A percentile compares a stretch with the other conserved stretches of the same genome.
Conservation (phyloP, 2,329 filamentous ascomycete species). For the Hawksworthiomyces lignivorus region DNA sequence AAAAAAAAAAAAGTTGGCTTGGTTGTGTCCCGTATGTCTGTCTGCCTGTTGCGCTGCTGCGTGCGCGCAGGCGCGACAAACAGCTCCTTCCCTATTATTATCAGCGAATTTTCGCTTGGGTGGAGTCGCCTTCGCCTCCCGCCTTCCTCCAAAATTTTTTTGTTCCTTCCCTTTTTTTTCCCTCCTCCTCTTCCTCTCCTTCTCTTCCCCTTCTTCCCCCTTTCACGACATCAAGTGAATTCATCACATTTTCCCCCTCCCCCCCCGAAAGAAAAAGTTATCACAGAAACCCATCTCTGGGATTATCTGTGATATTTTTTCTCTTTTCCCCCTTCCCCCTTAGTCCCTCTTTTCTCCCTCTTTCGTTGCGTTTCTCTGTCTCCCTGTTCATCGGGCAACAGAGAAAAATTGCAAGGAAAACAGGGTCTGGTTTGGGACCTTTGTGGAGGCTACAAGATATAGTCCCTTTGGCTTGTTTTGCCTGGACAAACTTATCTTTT, state of each 20-base stretch:
- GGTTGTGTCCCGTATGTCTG: too few species aligned
- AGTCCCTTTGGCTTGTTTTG: too few species aligned
- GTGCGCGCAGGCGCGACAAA: slow-evolving; percentile 5
- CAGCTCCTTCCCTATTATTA: background rate
- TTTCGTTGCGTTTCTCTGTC: slow-evolving; percentile 2
- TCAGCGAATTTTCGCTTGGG: slow-evolving; percentile 8
- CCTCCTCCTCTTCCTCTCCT: background rate
- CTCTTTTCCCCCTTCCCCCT: background rate
- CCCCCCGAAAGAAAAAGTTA: slow-evolving; percentile 8
- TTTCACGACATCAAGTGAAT: slow-evolving; percentile 13
- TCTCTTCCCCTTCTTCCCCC: slow-evolving; percentile 6
- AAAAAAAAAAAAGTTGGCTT: too few species aligned
- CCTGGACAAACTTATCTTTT: too few species aligned
- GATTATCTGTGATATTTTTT: slow-evolving; percentile 14
- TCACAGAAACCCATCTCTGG: slow-evolving; percentile 11
- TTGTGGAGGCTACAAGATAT: too few species aligned
- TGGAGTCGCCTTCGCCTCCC: slow-evolving; percentile 10
- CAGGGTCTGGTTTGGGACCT: background rate
- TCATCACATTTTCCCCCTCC: slow-evolving; percentile 8
- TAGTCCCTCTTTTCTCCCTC: background rate
- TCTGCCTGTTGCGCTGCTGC: too few species aligned
- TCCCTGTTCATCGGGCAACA: slow-evolving; percentile 7
- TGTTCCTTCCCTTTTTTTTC: background rate
- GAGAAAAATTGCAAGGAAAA: slow-evolving; percentile 6
- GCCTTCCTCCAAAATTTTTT: slow-evolving; percentile 10